Evolutionary conservation across 768 basidiomycete species (phyloP), one percentile per base, ranked within the genome.

Genomic region (Pulveroboletus sp.): DNA sequence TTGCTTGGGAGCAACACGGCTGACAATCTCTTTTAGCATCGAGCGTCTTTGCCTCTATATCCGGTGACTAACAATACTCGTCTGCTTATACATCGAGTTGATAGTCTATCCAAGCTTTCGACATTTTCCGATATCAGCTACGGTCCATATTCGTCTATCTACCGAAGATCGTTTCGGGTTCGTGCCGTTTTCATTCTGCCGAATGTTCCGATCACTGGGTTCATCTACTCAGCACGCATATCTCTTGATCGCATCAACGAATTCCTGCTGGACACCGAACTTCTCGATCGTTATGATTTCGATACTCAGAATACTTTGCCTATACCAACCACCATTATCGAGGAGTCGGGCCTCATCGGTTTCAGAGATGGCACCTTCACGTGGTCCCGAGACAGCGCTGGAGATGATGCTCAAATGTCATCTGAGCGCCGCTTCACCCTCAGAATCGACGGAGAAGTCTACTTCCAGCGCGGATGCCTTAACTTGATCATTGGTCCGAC

Each of bases 241-340:
- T 47, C 46, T n/a, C 40, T 47, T 19, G 39, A 47, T n/a, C 46
- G 46, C 22, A 47, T 47, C 20, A 43, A 43, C 9, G 46, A 47
- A 3, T 47, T 47, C 22, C 30, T 47, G n/a, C 13, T 17, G 17
- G 22, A 47, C 27, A 30, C 39, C 9, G 46, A 47, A 43, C 46
- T 47, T 16, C 46, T 47, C 22, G 46, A 47, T 31, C 46, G 46
- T 11, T 24, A 47, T 13, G 26, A 43, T 7, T 20, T 29, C 22
- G 24, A n/a, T n/a, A 26, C 14, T n/a, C 44, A 16, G 17, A 22
- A 31, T 16, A 20, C 22, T 17, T 20, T 23, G 5, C 46, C 40
- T 19, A 31, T 19, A 14, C 29, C 46, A 23, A 14, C 46, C 40
- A 11, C 22, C 5, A 31, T 24, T 19, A 11, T 6, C 7, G 46